Base-by-base conservation (phyloP, 805 yeast species). In the Hanseniaspora valbyensis region DNA sequence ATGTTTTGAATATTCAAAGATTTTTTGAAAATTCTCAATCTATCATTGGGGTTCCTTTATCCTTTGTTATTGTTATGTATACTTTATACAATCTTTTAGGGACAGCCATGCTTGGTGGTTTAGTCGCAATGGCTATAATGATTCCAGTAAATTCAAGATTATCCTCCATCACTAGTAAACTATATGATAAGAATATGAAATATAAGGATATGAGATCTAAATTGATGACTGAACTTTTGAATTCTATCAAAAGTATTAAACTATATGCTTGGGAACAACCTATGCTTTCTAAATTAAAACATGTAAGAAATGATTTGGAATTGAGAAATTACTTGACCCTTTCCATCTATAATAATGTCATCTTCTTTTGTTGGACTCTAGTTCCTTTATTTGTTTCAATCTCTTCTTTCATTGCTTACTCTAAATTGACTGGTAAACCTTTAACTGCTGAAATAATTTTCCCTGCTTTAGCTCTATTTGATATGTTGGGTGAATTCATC, bases 201-300 rank as follows among this genome's bases (percentile, higher is more conserved):
- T 69, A 70, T 52, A 81, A 78, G 54, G 88, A 81, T 60, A 64
- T 64, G 21, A 70, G 89, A 65, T 74, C 81, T 2, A 71, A 75
- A 16, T 64, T 73, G 19, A 75, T 78, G n/a, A 70, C 75, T 16
- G 89, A 81, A 56, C 68, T 81, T 12, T 61, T 81, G 44, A 69
- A 71, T 34, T 72, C 80, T 28, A 77, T 81, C 44, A 81, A 80
- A 58, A 72, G 80, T 49, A 76, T 81, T 56, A 81, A 81, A 57
- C 64, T 81, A 25, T 81, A 80, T 57, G 77, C 83, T 0, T 81
- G 85, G 83, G 89, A 81, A 59, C 65, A 66, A 30, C 81, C 86
- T 24, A 77, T 80, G 78, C 57, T 77, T 33, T 65, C 68, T 19
- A 74, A 73, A 54, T 62, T 81, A 12, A 57, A 67, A 10, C 72